These are phyloP conservation scores for Yamadazyma epiphylla DNA, from an alignment of 1,139 yeast genomes.

Conservation along the genomic window DNA sequence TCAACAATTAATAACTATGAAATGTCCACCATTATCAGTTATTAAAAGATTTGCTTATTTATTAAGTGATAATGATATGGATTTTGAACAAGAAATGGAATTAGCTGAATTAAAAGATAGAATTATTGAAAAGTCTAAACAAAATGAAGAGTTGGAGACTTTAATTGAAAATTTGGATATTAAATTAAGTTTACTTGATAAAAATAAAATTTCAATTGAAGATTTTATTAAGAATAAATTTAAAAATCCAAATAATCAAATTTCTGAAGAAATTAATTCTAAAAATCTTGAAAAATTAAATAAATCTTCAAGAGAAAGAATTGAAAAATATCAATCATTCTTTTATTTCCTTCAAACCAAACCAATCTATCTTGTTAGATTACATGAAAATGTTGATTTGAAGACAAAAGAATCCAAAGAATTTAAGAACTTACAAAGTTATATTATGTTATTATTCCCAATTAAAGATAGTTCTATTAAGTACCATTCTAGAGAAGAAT, in stretches of 20 bases:
- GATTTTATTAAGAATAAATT: slow-evolving; percentile 62
- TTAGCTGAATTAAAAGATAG: slow-evolving; percentile 66
- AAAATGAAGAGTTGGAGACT: slow-evolving; percentile 65
- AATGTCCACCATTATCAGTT: slow-evolving; percentile 74
- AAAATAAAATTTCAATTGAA: slow-evolving; percentile 75
- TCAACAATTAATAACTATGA: slow-evolving; percentile 60
- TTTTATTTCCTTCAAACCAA: slow-evolving; percentile 84
- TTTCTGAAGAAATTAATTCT: slow-evolving; percentile 13
- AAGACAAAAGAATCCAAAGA: slow-evolving; percentile 17
- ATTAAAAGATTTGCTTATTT: slow-evolving; percentile 75
- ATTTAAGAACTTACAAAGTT: slow-evolving; percentile 37
- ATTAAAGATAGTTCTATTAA: slow-evolving; percentile 26
- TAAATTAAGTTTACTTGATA: slow-evolving; percentile 72
- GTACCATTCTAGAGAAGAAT: slow-evolving; percentile 66
- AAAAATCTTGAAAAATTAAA: slow-evolving; percentile 30
- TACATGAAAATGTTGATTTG: slow-evolving; percentile 29
- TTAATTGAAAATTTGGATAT: slow-evolving; percentile 79
- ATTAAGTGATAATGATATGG: slow-evolving; percentile 69
- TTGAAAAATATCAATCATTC: slow-evolving; percentile 69
- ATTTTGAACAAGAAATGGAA: slow-evolving; percentile 72
- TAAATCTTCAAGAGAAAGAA: slow-evolving; percentile 36
- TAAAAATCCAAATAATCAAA: slow-evolving; percentile 22
- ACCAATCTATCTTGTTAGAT: slow-evolving; percentile 64
- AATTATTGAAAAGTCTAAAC: slow-evolving; percentile 58
- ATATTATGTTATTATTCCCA: slow-evolving; percentile 50